phyloP scores from a whole-genome alignment of 805 yeast genomes.

The Yamadazyma laniorum region DNA sequence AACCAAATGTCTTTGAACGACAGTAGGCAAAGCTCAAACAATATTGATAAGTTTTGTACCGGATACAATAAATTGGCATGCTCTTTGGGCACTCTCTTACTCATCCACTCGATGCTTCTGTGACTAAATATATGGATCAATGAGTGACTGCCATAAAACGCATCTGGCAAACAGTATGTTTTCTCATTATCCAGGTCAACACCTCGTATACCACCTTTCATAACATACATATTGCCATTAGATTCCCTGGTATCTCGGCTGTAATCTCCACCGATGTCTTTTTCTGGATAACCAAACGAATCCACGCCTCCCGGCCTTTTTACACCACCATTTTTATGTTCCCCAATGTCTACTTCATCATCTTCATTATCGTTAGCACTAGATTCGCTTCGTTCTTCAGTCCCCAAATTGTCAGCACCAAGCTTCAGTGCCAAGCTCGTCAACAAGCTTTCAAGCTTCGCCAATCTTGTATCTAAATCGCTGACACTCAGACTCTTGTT shows the following conservation, averaged over 20 bases:
- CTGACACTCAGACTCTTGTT: slow-evolving; percentile 7
- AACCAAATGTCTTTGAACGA: slow-evolving; percentile 15
- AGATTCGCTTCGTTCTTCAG: not conserved
- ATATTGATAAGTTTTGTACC: slow-evolving; percentile 29
- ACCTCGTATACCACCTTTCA: not conserved
- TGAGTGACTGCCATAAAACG: slow-evolving; percentile 33
- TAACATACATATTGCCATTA: not conserved
- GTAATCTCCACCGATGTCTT: slow-evolving; percentile 5
- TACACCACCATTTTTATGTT: not conserved
- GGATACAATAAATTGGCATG: slow-evolving; percentile 24
- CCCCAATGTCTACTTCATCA: not conserved
- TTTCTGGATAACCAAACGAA: not conserved
- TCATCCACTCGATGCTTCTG: slow-evolving; percentile 34
- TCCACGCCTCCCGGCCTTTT: not conserved
- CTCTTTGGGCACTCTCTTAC: slow-evolving; percentile 22
- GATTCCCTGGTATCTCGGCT: slow-evolving; percentile 1
- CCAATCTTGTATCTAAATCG: slow-evolving; percentile 13
- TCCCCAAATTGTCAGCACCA: not conserved
- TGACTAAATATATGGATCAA: slow-evolving; percentile 33
- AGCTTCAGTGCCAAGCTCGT: slow-evolving; percentile 9
- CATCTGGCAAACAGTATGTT: slow-evolving; percentile 3
- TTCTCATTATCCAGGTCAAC: not conserved
- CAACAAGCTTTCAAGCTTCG: slow-evolving; percentile 11
- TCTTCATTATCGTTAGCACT: not conserved
- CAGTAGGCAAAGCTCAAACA: slow-evolving; percentile 19